Evolutionary conservation across 495 filamentous ascomycete species (phyloP).

Genomic region (Tuber magnatum): DNA sequence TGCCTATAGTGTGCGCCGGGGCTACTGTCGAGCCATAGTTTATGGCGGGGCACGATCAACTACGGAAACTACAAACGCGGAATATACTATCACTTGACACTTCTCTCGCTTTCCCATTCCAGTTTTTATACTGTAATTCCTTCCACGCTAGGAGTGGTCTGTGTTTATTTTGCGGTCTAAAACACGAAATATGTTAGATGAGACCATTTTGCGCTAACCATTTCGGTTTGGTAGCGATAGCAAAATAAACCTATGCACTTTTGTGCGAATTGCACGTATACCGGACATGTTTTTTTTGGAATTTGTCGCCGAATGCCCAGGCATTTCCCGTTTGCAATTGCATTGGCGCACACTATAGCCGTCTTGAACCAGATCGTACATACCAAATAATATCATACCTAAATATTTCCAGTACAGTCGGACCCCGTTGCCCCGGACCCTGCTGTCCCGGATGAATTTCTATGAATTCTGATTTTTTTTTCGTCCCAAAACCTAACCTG

Average conservation of each 20-base stretch:
- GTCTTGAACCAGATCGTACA: background rate
- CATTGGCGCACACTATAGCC: background rate
- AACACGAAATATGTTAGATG: background rate
- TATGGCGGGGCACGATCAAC: too few species aligned
- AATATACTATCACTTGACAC: too few species aligned
- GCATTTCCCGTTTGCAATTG: background rate
- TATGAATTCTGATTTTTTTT: too few species aligned
- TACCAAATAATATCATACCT: background rate
- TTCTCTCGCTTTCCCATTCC: background rate
- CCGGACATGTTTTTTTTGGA: background rate
- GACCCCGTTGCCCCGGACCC: too few species aligned
- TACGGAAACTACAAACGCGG: too few species aligned
- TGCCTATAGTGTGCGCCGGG: too few species aligned
- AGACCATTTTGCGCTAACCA: background rate
- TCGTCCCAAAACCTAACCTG: too few species aligned
- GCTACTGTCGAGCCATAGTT: too few species aligned
- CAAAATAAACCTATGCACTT: background rate
- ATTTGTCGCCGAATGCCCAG: background rate
- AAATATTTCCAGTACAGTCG: too few species aligned
- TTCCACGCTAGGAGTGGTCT: too few species aligned
- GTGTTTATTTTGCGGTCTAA: too few species aligned
- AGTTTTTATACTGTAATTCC: background rate
- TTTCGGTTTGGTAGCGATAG: background rate
- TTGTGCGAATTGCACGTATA: background rate
- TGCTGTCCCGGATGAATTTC: too few species aligned